phyloP scores from a whole-genome alignment of 768 basidiomycete species.

The Wakefieldia striispora region DNA sequence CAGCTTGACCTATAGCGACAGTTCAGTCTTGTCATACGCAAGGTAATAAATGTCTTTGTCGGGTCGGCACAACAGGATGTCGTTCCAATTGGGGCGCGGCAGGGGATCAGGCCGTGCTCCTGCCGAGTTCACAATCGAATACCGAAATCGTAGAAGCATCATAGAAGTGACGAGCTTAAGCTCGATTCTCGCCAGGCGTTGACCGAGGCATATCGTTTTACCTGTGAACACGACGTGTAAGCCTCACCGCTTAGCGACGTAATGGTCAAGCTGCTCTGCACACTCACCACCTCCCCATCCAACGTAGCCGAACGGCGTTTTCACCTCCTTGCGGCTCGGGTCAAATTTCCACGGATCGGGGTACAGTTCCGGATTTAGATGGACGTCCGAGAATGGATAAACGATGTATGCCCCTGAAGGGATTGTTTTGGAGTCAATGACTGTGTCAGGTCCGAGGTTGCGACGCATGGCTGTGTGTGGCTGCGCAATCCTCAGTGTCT shows the following conservation, averaged over 20 bases:
- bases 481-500: slow-evolving; percentile 76
- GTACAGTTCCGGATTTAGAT: slow-evolving; percentile 70
- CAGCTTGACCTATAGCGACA: slow-evolving; percentile 27
- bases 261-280: slow-evolving; percentile 15
- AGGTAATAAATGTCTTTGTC: slow-evolving; percentile 53
- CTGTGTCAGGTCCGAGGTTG: slow-evolving; percentile 69
- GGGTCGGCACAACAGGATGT: slow-evolving; percentile 66
- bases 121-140: slow-evolving; percentile 51
- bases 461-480: slow-evolving; percentile 80
- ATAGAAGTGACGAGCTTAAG: slow-evolving; percentile 69
- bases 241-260: slow-evolving; percentile 13
- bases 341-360: slow-evolving; percentile 78
- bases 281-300: slow-evolving; percentile 80
- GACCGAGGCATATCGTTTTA: slow-evolving; percentile 68
- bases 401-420: slow-evolving; percentile 74
- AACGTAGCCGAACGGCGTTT: slow-evolving; percentile 58
- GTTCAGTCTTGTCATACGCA: slow-evolving; percentile 35
- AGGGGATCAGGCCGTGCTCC: slow-evolving; percentile 44
- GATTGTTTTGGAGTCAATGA: slow-evolving; percentile 66
- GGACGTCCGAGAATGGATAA: slow-evolving; percentile 79
- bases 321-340: slow-evolving; percentile 51
- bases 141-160: slow-evolving; percentile 63
- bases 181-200: slow-evolving; percentile 70
- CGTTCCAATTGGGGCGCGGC: slow-evolving; percentile 78
- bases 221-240: slow-evolving; percentile 41